phyloP scores from a whole-genome alignment of 2,329 filamentous ascomycete species.

The Aspergillus sp. region DNA sequence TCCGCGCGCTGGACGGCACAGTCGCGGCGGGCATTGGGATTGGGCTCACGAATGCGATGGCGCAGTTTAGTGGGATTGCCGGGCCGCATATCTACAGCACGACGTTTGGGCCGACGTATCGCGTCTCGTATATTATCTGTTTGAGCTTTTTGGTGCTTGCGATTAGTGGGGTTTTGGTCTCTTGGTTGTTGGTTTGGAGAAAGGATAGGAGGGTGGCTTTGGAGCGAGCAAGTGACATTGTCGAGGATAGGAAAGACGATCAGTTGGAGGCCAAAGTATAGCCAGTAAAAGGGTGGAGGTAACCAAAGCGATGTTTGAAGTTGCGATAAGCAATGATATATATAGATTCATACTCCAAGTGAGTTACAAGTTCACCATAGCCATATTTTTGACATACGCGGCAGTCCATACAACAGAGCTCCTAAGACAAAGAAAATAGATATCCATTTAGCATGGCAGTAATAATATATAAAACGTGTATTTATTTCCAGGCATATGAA shows the following conservation, averaged over 20 bases:
- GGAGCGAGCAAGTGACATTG: not conserved
- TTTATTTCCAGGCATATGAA: too few relatives aligned
- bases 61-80: constrained; percentile 44
- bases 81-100: constrained; percentile 44
- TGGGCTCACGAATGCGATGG: constrained; percentile 45
- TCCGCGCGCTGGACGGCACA: constrained; percentile 43
- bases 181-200: constrained; percentile 25
- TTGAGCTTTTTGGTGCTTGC: constrained; percentile 31
- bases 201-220: not conserved
- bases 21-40: constrained; percentile 43
- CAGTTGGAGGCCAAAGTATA: not conserved
- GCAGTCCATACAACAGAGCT: too few relatives aligned
- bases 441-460: too few relatives aligned
- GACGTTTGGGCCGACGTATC: constrained; percentile 42
- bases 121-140: constrained; percentile 38
- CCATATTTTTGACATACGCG: too few relatives aligned
- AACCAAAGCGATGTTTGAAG: too few relatives aligned
- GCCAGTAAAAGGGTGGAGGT: too few relatives aligned
- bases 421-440: too few relatives aligned
- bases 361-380: too few relatives aligned
- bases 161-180: constrained; percentile 27
- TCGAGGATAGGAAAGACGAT: too few relatives aligned
- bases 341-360: too few relatives aligned
- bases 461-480: too few relatives aligned
- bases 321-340: too few relatives aligned